phyloP scores from a whole-genome alignment of 257 asterid genomes.

The Nicotiana sylvestris region DNA sequence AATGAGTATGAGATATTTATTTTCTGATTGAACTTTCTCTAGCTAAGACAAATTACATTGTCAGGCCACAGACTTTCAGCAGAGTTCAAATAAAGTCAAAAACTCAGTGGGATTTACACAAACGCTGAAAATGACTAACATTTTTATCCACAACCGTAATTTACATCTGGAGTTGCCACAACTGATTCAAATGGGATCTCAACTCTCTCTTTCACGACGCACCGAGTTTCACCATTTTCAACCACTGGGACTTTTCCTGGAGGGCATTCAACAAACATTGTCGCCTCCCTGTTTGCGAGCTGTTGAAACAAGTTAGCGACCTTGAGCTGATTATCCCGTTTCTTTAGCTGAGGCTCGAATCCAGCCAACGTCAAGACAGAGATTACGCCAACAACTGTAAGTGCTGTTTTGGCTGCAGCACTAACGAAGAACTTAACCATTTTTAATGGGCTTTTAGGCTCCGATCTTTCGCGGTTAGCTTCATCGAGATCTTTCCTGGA shows the following conservation, averaged over 20 bases:
- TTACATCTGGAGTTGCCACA: constrained; percentile 74
- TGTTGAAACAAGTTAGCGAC: constrained; percentile 37
- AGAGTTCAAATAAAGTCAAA: constrained; percentile 12
- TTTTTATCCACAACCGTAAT: constrained; percentile 81
- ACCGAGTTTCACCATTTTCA: constrained; percentile 73
- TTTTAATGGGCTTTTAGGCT: constrained; percentile 30
- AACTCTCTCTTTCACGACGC: constrained; percentile 89
- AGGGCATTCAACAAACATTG: constrained; percentile 39
- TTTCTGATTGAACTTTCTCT: neutral
- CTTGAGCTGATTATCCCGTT: constrained; percentile 46
- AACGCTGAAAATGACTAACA: neutral
- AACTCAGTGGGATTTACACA: constrained; percentile 8
- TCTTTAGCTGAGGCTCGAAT: constrained; percentile 59
- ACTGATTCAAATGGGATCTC: constrained; percentile 73
- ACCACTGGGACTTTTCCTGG: constrained; percentile 63
- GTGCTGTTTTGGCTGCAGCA: constrained; percentile 55
- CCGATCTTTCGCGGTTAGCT: constrained; percentile 8
- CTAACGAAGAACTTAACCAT: constrained; percentile 36
- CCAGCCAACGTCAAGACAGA: constrained; percentile 72
- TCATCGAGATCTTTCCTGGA: constrained; percentile 17
- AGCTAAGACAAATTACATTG: constrained; percentile 23
- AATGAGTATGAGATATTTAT: neutral
- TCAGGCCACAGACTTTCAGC: constrained; percentile 37
- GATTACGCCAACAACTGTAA: constrained; percentile 65
- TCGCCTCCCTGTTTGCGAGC: constrained; percentile 26